Base-by-base conservation (phyloP, 208 protist genomes). In the Strigomonas culicis region DNA sequence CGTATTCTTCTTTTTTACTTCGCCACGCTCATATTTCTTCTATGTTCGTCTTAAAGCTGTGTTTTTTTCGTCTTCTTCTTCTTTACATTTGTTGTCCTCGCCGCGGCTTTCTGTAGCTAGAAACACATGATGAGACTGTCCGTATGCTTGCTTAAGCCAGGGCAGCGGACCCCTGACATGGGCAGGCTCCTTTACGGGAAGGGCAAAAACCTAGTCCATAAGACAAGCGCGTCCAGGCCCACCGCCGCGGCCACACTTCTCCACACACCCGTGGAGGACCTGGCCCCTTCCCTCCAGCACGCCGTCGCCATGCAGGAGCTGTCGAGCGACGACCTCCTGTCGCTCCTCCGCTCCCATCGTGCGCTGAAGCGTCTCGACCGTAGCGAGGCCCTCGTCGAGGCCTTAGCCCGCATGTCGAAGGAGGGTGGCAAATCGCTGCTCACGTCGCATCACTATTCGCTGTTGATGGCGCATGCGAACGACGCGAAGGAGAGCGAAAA, bases 401-500 rank as follows among this genome's bases (percentile, higher is more conserved):
- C 78, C 6, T 63, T 84, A 24, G 74, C 72, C 6, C 67, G 72
- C 34, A 39, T 39, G 34, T 28, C 39, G 24, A 60, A 60, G 30
- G 31, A 60, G 13, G 22, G 17, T n/a, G 75, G 56, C 0, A 39
- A 70, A 24, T 49, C 80, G 41, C 71, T 72, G 1, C 66, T 92
- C 11, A 89, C 69, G 1, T 64, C 85, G 25, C 76, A 88, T 51
- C 87, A 96, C 66, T 92, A 90, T 58, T 83, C 80, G 34, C 63
- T 83, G 1, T 70, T 96, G 25, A 88, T 96, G 85, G 84, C 90
- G 15, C 90, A 93, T 69, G 83, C 86, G 50, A 96, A 93, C 68
- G 85, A 96, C 50, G 74, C 82, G 56, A 66, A 79, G 24, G 68
- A 93, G 57, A 75, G 61, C 1, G 53, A 43, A 24, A 82, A 70